Percentiles rank a stretch among this genome's conserved stretches.
Evolutionary conservation across 768 basidiomycete species (phyloP).

Genomic region (Boletus fagicola): DNA sequence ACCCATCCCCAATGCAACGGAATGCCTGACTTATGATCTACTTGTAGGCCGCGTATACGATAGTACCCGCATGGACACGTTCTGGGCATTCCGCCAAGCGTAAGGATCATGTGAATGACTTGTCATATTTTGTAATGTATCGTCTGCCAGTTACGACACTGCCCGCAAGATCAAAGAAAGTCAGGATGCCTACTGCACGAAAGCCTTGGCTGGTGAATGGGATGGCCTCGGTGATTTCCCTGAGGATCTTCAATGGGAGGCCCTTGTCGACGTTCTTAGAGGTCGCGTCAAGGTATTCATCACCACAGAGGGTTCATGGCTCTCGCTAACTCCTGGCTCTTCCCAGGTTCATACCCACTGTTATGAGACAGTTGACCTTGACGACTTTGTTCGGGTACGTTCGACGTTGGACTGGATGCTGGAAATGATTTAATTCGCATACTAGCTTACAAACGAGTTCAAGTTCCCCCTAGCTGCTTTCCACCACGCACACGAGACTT

Average conservation of each 20-base stretch:
- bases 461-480: slow-evolving; percentile 78
- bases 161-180: slow-evolving; percentile 51
- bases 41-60: slow-evolving; percentile 28
- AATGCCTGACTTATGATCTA: slow-evolving; percentile 1
- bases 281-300: slow-evolving; percentile 71
- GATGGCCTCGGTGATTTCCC: slow-evolving; percentile 55
- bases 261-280: slow-evolving; percentile 77
- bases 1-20: not conserved
- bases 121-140: slow-evolving; percentile 2
- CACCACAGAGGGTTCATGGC: not conserved
- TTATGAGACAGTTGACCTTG: slow-evolving; percentile 63
- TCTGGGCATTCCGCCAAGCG: slow-evolving; percentile 56
- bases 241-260: slow-evolving; percentile 69
- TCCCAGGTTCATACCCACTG: slow-evolving; percentile 40
- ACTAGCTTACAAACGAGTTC: slow-evolving; percentile 87
- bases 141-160: slow-evolving; percentile 42
- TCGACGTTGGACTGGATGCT: not conserved
- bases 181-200: slow-evolving; percentile 55
- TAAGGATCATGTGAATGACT: slow-evolving; percentile 14
- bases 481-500: slow-evolving; percentile 88
- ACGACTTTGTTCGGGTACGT: slow-evolving; percentile 63
- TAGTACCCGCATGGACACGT: slow-evolving; percentile 45
- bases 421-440: slow-evolving; percentile 3
- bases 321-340: slow-evolving; percentile 1
- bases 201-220: slow-evolving; percentile 42